Evolutionary conservation across 306 rosid genomes (phyloP), one percentile per base, ranked within the genome.

Genomic region (Trifolium pratense): DNA sequence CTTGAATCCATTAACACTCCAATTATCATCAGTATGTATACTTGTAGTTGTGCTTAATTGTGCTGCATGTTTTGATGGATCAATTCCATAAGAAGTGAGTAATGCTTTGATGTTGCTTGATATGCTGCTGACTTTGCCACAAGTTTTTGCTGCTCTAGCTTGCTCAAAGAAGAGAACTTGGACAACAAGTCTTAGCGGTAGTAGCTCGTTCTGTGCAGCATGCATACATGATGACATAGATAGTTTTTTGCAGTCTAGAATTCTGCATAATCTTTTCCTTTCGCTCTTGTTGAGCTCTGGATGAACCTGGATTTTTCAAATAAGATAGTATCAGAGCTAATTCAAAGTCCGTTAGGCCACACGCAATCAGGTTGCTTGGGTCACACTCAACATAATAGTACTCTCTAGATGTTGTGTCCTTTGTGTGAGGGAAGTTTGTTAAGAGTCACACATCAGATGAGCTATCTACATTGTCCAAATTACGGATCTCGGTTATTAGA

Each of bases 81-180:
- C 97, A 79, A 91, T 88, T 16, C 87, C 86, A 62, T 87, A 92
- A 34, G 96, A 18, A 15, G 91, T 79, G 13, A 95, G 89, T 10
- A 95, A 86, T 23, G 92, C 90, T 82, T 81, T 87, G 48, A 95
- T 82, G 79, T 95, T 90, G 85, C 89, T 79, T 13, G 96, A 89
- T 21, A 95, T 77, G 42, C 87, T 91, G n/a, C 88, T 74, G 3
- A 91, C 84, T 84, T 88, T 91, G 56, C 95, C 96, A 6, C 92
- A 89, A 2, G 78, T 75, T 82, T 82, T 81, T 18, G 96, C 83
- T 2, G 97, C 92, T 75, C 97, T 60, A 36, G 97, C 93, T 86
- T 95, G 99, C 90, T 95, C 99, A 49, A 95, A 91, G 89, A 95
- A 95, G 55, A 95, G 96, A 76, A 95, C 99, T 89, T 95, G 99